Percentiles rank a stretch among this genome's conserved stretches.
Evolutionary conservation across 1,284 basidiomycete species (phyloP).

Genomic region (Malassezia sp.): DNA sequence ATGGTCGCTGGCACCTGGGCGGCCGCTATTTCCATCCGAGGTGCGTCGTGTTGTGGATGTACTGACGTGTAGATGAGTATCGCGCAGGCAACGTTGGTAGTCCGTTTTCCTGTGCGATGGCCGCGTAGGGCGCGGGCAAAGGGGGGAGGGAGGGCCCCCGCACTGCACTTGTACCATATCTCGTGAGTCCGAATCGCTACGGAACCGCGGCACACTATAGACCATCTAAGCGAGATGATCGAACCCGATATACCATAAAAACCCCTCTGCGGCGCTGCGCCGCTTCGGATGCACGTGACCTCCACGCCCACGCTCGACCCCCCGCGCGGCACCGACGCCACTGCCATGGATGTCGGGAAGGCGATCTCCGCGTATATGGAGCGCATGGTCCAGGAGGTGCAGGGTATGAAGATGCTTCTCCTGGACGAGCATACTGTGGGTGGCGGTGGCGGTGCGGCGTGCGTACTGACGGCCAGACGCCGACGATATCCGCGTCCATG

Average conservation of each 20-base stretch:
- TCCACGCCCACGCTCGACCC: neutral
- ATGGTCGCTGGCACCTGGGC: constrained; percentile 46
- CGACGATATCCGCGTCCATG: constrained; percentile 84
- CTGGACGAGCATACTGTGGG: constrained; percentile 74
- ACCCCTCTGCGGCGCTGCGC: neutral
- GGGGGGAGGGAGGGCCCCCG: too few relatives aligned
- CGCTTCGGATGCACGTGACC: neutral
- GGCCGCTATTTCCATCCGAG: constrained; percentile 42
- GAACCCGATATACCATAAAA: neutral
- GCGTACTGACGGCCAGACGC: too few relatives aligned
- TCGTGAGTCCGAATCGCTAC: too few relatives aligned
- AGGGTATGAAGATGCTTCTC: constrained; percentile 90
- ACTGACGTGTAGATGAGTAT: too few relatives aligned
- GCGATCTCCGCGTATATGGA: constrained; percentile 87
- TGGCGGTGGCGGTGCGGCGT: neutral
- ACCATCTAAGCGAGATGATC: too few relatives aligned
- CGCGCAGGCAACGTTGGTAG: constrained; percentile 35
- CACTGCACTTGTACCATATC: too few relatives aligned
- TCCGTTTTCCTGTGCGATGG: constrained; percentile 45
- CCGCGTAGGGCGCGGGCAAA: neutral
- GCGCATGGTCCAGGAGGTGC: constrained; percentile 72
- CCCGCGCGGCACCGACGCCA: neutral
- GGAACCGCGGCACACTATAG: too few relatives aligned
- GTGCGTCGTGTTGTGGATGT: too few relatives aligned
- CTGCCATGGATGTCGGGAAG: constrained; percentile 79